These are phyloP conservation scores for Elaphomyces granulatus DNA, from an alignment of 495 filamentous ascomycete genomes.

Conservation along the genomic window DNA sequence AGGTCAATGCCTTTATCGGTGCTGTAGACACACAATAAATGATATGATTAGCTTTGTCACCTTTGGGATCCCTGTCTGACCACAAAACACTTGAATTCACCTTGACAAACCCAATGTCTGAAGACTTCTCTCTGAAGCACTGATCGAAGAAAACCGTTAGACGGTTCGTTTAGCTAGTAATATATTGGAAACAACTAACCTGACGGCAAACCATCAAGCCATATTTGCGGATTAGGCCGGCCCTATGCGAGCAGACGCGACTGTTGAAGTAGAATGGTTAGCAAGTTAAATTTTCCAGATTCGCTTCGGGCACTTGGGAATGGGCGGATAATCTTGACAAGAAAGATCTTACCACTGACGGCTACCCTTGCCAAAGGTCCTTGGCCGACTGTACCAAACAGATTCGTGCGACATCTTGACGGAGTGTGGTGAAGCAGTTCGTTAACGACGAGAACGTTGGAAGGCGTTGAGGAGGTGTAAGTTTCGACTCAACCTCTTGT, in stretches of 20 bases:
- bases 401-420: conserved; percentile 94
- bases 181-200: conserved; percentile 8
- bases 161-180: conserved; percentile 1
- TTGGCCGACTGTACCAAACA: conserved; percentile 97
- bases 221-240: conserved; percentile 97
- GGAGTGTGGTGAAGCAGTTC: neutral
- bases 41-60: too few species aligned
- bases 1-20: conserved; percentile 4
- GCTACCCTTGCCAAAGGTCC: conserved; percentile 76
- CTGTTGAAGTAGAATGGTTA: conserved; percentile 31
- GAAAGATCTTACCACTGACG: conserved; percentile 58
- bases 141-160: conserved; percentile 42
- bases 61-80: too few species aligned
- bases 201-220: conserved; percentile 89
- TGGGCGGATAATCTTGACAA: too few species aligned
- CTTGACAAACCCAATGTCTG: conserved; percentile 97
- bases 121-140: conserved; percentile 96
- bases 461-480: neutral
- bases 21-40: too few species aligned
- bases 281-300: neutral
- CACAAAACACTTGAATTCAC: too few species aligned
- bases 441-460: neutral
- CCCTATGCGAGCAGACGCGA: conserved; percentile 90
- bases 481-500: too few species aligned
- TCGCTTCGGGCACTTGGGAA: neutral